Evolutionary conservation across 805 yeast genomes (phyloP), one percentile per base, ranked within the genome.

Genomic region (Starmerella sirachaensis): DNA sequence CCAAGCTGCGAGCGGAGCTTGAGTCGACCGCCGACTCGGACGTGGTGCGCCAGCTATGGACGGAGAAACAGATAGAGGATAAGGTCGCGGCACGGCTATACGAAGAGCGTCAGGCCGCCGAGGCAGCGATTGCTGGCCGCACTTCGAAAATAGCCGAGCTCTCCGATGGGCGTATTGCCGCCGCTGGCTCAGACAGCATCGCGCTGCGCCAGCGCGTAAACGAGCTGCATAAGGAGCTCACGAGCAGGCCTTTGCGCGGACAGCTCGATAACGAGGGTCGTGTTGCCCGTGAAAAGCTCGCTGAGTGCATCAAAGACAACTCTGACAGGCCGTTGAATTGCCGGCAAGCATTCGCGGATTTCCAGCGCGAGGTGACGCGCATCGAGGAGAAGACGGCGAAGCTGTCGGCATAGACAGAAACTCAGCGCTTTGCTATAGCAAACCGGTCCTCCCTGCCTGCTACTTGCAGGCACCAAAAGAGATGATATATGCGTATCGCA

Each of bases 21-120:
- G 61, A 57, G 33, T 44, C 56, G 28, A 31, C 49, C 18, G 45
- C 58, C 18, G 55, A 56, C 50, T 53, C 64, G 27, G 63, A 61
- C 43, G 55, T 53, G 41, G 54, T 62, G 16, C 60, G 65, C 29
- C 36, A 49, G 17, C 61, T 59, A 31, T 49, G 48, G 37, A 30
- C 53, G 7, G 57, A 55, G 14, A 51, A 53, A 41, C 45, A 52
- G 38, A 51, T 61, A 35, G 63, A 61, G 47, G 58, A 57, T 12
- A 44, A 45, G 37, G 62, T 61, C 7, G 40, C 58, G 10, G 50
- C 50, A 41, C 56, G 58, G 33, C 54, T 61, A 24, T 45, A 47
- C 20, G 50, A 54, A 41, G 48, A 56, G 17, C 53, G 52, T 37
- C 38, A 38, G 17, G 59, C 59, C 18, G 55, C 58, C 20, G 45